Evolutionary conservation across 345 rosid genomes (phyloP).

Genomic region (Camelina hispida): DNA sequence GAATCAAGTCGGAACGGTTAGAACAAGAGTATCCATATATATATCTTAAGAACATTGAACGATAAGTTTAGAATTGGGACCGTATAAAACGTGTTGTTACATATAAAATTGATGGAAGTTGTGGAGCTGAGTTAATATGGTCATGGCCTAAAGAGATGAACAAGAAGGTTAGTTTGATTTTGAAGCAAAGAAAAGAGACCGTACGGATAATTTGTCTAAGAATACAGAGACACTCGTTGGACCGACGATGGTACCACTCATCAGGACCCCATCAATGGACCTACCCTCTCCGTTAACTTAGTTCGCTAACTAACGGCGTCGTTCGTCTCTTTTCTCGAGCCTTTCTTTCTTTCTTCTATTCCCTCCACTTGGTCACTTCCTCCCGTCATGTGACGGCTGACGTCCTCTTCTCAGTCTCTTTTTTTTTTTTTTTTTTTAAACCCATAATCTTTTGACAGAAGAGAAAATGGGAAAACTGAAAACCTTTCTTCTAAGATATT

Average conservation of each 20-base stretch:
- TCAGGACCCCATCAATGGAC: slow-evolving; percentile 20
- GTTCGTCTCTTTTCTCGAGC: slow-evolving; percentile 26
- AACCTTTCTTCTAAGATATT: neutral
- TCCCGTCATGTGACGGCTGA: slow-evolving; percentile 41
- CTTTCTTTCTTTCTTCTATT: neutral
- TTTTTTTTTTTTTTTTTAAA: neutral
- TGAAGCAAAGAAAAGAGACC: slow-evolving; percentile 21
- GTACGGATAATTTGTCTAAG: slow-evolving; percentile 41
- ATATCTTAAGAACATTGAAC: neutral
- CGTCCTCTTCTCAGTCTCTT: slow-evolving; percentile 29
- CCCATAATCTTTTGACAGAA: slow-evolving; percentile 10
- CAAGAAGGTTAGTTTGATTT: slow-evolving; percentile 7
- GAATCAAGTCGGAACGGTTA: neutral
- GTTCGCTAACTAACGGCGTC: slow-evolving; percentile 40
- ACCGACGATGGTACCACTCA: slow-evolving; percentile 28
- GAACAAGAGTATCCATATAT: neutral
- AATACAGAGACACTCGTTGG: slow-evolving; percentile 38
- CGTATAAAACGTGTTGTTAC: too few relatives aligned
- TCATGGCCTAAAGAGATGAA: neutral
- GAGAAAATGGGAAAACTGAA: neutral
- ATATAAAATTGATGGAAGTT: too few relatives aligned
- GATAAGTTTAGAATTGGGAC: neutral
- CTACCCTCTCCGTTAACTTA: slow-evolving; percentile 20
- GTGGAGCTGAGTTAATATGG: too few relatives aligned
- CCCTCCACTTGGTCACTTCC: slow-evolving; percentile 34